Evolutionary conservation across 352 stramenopile species (phyloP), one percentile per base, ranked within the genome.

Genomic region (Pythium monospermum): DNA sequence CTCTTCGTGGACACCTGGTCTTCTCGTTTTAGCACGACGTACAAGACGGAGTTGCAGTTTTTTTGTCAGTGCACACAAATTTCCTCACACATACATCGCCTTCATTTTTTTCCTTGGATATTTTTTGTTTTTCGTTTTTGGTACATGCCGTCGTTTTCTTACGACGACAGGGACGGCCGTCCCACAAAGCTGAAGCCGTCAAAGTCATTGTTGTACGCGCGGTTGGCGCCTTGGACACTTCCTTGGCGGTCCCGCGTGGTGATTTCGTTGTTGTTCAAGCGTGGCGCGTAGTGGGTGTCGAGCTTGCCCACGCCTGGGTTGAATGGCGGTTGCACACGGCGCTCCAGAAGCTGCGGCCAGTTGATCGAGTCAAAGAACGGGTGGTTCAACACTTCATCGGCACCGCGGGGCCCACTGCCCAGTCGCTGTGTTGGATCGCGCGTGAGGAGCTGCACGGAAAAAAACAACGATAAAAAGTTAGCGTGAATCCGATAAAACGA

Each of bases 371-470:
- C 76, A 42, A 97, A 97, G 70, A 97, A 97, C 27, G 87, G 85
- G 55, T 97, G 87, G 16, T 71, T 87, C 61, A 96, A 73, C 48
- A 97, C 81, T 56, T 94, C 82, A 50, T 97, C 89, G 2, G 88
- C 85, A 45, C 94, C 91, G 8, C 69, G 67, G 0, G 85, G 78
- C 7, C 95, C 96, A 62, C 84, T 97, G 26, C 97, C 97, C 15
- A 99, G 82, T 48, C 97, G 83, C 66, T 91, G 76, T 30, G 79
- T 92, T 19, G 97, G 96, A 64, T 99, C 95, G 31, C 96, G 91
- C 1, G 94, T 98, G 27, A 99, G 74, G 23, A 99, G 65, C 81
- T 97, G 57, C 26, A 78, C 40, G 49, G n/a, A 49, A 27, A 15
- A 45, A 50, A 21, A 48, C 5, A 49, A 36, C 13, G 8, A 13